phyloP scores from a whole-genome alignment of 495 filamentous ascomycete species.

The Endocarpon pusillum region DNA sequence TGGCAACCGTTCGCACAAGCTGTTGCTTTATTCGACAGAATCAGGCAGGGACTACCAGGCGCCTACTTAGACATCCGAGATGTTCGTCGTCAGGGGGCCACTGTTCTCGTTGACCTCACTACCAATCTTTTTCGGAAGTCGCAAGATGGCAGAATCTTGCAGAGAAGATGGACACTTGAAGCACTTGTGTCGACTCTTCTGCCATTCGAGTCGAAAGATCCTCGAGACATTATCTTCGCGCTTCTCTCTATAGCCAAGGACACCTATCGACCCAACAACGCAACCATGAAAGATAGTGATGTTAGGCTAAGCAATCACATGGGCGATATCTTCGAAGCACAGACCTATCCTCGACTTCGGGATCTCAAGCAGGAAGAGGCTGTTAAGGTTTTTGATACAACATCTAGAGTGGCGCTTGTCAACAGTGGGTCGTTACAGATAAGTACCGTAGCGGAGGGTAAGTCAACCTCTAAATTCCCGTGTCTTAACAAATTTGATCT shows the following conservation, averaged over 20 bases:
- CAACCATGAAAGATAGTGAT: too few species aligned
- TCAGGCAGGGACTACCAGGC: neutral
- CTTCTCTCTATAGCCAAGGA: slow-evolving; percentile 1
- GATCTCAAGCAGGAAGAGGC: too few species aligned
- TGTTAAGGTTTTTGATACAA: too few species aligned
- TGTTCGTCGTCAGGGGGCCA: neutral
- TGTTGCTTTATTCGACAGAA: neutral
- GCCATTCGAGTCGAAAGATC: neutral
- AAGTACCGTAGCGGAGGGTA: too few species aligned
- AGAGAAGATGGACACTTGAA: neutral
- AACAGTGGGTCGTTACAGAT: too few species aligned
- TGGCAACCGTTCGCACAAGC: slow-evolving; percentile 1
- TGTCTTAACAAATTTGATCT: too few species aligned
- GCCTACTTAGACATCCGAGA: neutral
- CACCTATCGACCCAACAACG: too few species aligned
- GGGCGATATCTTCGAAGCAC: too few species aligned
- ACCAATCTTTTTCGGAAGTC: neutral
- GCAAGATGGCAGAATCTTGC: neutral
- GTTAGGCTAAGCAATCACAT: too few species aligned
- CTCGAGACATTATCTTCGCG: neutral
- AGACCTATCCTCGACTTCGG: too few species aligned
- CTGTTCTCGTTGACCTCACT: neutral
- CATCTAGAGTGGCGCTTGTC: too few species aligned
- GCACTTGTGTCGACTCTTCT: neutral
- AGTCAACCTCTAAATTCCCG: too few species aligned